Conservation (phyloP, 2,329 filamentous ascomycete species). For the Diaporthe velutina region DNA sequence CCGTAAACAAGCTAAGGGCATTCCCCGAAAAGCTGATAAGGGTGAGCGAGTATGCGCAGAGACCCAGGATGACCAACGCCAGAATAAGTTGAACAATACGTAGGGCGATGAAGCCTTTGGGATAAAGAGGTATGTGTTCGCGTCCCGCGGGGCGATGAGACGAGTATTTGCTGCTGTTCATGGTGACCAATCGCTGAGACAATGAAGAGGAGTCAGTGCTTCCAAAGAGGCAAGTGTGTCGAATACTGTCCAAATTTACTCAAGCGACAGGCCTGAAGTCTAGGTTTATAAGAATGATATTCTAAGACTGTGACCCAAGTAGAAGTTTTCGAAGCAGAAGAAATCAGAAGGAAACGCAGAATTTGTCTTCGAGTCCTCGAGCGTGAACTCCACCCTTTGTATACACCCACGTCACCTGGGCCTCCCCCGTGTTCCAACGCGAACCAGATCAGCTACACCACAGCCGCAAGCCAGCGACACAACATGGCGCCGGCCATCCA, state of each 20-base stretch:
- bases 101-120: constrained; percentile 57
- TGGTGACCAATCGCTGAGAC: not conserved
- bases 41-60: constrained; percentile 59
- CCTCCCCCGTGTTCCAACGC: not conserved
- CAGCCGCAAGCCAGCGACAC: not conserved
- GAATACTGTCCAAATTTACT: not conserved
- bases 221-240: not conserved
- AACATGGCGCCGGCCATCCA: not conserved
- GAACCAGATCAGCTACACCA: not conserved
- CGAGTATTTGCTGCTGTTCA: constrained; percentile 44
- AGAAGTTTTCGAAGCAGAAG: not conserved
- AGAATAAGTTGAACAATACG: constrained; percentile 62
- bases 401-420: not conserved
- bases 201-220: not conserved
- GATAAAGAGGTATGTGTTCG: constrained; percentile 62
- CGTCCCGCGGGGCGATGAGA: constrained; percentile 51
- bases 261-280: no score
- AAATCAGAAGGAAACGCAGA: not conserved
- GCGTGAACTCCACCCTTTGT: not conserved
- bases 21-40: constrained; percentile 52
- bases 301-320: not conserved
- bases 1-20: constrained; percentile 54
- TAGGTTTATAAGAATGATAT: not conserved
- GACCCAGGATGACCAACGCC: constrained; percentile 58
- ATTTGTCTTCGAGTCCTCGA: not conserved